These are phyloP conservation scores for Metschnikowia continentalis DNA, from an alignment of 805 yeast species.

Conservation along the genomic window DNA sequence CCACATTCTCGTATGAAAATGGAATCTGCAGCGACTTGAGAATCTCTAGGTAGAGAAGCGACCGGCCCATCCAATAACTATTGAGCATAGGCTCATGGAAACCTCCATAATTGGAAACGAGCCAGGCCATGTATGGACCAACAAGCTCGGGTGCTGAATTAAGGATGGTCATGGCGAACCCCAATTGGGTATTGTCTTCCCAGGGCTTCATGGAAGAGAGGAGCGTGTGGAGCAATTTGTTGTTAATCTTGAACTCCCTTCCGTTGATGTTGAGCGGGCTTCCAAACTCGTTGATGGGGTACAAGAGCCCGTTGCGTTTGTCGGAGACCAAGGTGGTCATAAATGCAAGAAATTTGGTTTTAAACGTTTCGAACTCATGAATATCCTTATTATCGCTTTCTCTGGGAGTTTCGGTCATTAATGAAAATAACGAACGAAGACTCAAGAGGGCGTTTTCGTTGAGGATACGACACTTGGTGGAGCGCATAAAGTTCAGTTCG, in stretches of 20 bases:
- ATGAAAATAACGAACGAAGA: slow-evolving; percentile 45
- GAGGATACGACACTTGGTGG: slow-evolving; percentile 69
- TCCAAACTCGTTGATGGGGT: slow-evolving; percentile 47
- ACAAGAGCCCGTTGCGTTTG: slow-evolving; percentile 42
- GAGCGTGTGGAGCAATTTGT: slow-evolving; percentile 61
- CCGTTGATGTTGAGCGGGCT: slow-evolving; percentile 45
- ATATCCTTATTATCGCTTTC: slow-evolving; percentile 16
- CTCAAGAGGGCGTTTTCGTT: slow-evolving; percentile 71
- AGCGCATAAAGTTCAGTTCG: slow-evolving; percentile 59
- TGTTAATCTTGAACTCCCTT: slow-evolving; percentile 55
- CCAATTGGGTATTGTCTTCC: slow-evolving; percentile 65
- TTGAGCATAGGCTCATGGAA: slow-evolving; percentile 74
- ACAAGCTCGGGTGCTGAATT: slow-evolving; percentile 61
- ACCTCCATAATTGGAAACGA: slow-evolving; percentile 56
- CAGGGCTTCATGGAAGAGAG: slow-evolving; percentile 72
- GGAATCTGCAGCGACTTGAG: slow-evolving; percentile 55
- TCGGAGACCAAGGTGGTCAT: slow-evolving; percentile 49
- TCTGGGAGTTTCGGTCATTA: slow-evolving; percentile 4
- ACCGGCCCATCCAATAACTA: slow-evolving; percentile 79
- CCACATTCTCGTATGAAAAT: slow-evolving; percentile 44
- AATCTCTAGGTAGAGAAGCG: slow-evolving; percentile 56
- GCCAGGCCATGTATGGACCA: slow-evolving; percentile 61
- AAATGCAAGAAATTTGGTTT: slow-evolving; percentile 38
- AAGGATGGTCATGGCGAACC: slow-evolving; percentile 50
- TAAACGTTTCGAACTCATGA: slow-evolving; percentile 34